Base-by-base conservation (phyloP, 148 eudicot species). In the Silene conica region DNA sequence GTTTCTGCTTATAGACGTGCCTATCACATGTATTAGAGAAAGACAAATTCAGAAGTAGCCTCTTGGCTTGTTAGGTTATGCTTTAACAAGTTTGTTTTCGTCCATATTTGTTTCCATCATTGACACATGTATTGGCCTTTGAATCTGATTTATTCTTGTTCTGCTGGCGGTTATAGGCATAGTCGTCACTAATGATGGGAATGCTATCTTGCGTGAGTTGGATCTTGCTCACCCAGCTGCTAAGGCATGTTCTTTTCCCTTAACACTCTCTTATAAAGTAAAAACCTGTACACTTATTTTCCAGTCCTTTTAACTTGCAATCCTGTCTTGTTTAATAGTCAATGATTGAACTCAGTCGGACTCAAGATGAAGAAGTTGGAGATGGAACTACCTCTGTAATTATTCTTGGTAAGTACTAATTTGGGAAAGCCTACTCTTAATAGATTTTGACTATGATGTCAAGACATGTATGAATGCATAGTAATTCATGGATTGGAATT, bases 181-280 rank as follows among this genome's bases (percentile, higher is more conserved):
- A 77, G 98, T 92, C 70, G 97, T 94, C 62, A 94, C 98, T 10
- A 94, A 94, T 87, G 98, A 94, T 63, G 97, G 98, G 71, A 95
- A 95, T 82, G 96, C 98, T 41, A 95, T 95, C 77, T 77, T 95
- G 72, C 89, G 98, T 50, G 98, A 95, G 76, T 77, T 95, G 63
- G 98, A 95, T 87, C 78, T 95, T 85, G 98, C 98, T 34, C 97
- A 95, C 79, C 97, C 98, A 45, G 98, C 98, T 77, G 98, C 97
- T 13, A 92, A 95, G 96, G 98, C 80, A 87, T 78, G 65, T 60
- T 56, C 63, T 76, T 63, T 58, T 2, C 23, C 12, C 8, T 2
- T 16, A n/a, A 28, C 43, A 55, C 38, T 10, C 46, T 14, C 5
- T 20, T 20, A 31, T 11, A n/a, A 6, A 14, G 45, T 8, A 73